These are phyloP conservation scores for Leccinum boreale DNA, from an alignment of 768 basidiomycete species.

Conservation along the genomic window DNA sequence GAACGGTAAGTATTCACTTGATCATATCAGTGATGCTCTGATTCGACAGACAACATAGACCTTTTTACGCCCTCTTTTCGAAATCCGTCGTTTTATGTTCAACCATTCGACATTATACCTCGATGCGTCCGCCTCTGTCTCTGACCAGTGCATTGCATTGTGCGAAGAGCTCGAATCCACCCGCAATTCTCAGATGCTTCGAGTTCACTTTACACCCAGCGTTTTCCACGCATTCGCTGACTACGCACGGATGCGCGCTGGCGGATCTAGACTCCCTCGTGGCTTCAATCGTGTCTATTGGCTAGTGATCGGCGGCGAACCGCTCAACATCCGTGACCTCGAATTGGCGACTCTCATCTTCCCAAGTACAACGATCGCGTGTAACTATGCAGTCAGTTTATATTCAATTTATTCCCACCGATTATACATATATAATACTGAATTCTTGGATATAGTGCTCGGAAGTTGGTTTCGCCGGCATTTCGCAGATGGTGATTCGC, in stretches of 20 bases:
- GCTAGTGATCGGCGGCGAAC: constrained; percentile 16
- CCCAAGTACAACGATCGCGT: constrained; percentile 11
- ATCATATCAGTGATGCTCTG: background rate
- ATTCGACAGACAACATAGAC: constrained; percentile 3
- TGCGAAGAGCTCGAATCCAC: constrained; percentile 12
- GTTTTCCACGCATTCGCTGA: constrained; percentile 16
- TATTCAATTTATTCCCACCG: background rate
- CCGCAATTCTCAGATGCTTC: constrained; percentile 12
- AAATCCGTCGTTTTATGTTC: constrained; percentile 19
- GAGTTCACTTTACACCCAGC: constrained; percentile 14
- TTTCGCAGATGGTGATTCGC: constrained; percentile 12
- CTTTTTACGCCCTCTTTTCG: constrained; percentile 15
- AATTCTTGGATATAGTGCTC: constrained; percentile 5
- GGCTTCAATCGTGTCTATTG: constrained; percentile 17
- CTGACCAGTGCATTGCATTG: constrained; percentile 7
- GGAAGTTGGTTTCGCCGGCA: constrained; percentile 14
- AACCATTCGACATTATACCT: constrained; percentile 13
- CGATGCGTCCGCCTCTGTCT: constrained; percentile 8
- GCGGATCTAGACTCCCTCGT: constrained; percentile 11
- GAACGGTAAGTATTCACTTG: constrained; percentile 2
- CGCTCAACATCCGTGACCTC: constrained; percentile 7
- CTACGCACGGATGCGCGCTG: constrained; percentile 7
- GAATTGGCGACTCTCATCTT: constrained; percentile 12
- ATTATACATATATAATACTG: background rate
- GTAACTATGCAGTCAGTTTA: constrained; percentile 14